phyloP scores from a whole-genome alignment of 1,139 yeast genomes.

The Suhomyces choctaworum region DNA sequence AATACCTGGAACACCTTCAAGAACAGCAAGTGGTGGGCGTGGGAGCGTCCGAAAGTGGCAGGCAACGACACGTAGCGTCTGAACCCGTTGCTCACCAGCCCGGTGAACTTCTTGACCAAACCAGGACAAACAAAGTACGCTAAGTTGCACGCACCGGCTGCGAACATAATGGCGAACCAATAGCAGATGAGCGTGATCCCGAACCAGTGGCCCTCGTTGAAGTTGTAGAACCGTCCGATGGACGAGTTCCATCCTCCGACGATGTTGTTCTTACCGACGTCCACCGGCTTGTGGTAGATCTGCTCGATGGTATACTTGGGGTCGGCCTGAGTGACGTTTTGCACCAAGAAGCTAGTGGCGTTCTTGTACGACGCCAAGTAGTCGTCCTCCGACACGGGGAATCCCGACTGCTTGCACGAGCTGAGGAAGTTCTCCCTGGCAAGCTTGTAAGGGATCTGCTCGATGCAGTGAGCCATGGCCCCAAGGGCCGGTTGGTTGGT shows the following conservation, averaged over 20 bases:
- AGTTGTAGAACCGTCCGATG: constrained; percentile 40
- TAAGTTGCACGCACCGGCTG: constrained; percentile 45
- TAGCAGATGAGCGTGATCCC: constrained; percentile 51
- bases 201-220: constrained; percentile 48
- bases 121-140: constrained; percentile 37
- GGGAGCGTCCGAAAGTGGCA: constrained; percentile 44
- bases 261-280: constrained; percentile 23
- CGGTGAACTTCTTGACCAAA: constrained; percentile 30
- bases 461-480: constrained; percentile 38
- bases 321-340: constrained; percentile 28
- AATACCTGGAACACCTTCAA: constrained; percentile 35
- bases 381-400: constrained; percentile 29
- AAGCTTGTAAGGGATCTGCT: constrained; percentile 23
- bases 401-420: constrained; percentile 19
- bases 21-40: constrained; percentile 36
- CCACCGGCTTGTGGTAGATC: constrained; percentile 34
- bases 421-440: constrained; percentile 30
- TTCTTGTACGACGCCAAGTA: constrained; percentile 36
- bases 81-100: constrained; percentile 33
- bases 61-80: constrained; percentile 51
- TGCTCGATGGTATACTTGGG: constrained; percentile 29
- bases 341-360: constrained; percentile 36
- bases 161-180: constrained; percentile 44
- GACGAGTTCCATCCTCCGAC: constrained; percentile 38
- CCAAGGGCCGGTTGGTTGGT: constrained; percentile 42